phyloP scores from a whole-genome alignment of 768 basidiomycete species.

The Tephrocybe sp. region DNA sequence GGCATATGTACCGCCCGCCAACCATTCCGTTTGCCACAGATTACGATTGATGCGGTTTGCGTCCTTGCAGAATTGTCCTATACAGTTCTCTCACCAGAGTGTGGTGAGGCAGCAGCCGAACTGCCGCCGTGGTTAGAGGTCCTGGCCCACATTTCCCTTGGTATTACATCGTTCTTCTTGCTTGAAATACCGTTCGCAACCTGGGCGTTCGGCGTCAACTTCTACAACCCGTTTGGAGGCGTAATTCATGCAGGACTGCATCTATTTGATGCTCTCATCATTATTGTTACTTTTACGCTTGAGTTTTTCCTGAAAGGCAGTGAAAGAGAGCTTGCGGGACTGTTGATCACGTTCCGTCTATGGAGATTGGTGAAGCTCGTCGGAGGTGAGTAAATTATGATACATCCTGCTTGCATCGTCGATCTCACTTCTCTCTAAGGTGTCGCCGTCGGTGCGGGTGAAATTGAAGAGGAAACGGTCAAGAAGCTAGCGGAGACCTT shows the following conservation, averaged over 20 bases:
- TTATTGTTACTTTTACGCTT: constrained; percentile 71
- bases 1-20: background rate
- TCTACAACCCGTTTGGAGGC: constrained; percentile 61
- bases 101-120: constrained; percentile 42
- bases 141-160: constrained; percentile 60
- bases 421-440: constrained; percentile 41
- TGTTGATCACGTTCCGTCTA: constrained; percentile 73
- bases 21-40: constrained; percentile 40
- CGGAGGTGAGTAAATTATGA: constrained; percentile 39
- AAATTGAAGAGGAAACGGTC: constrained; percentile 57
- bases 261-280: constrained; percentile 70
- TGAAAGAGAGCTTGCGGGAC: constrained; percentile 67
- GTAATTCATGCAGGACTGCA: constrained; percentile 63
- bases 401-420: background rate
- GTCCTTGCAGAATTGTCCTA: constrained; percentile 75
- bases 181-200: constrained; percentile 72
- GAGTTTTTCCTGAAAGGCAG: constrained; percentile 69
- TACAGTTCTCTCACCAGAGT: constrained; percentile 53
- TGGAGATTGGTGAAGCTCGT: constrained; percentile 83
- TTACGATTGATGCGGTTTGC: constrained; percentile 62
- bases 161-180: constrained; percentile 72
- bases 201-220: constrained; percentile 64
- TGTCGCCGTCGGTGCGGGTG: constrained; percentile 73
- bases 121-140: constrained; percentile 63
- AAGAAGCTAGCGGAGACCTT: constrained; percentile 51